Conservation (phyloP, 139 green algal species). For the Diplosphaera chodatii region DNA sequence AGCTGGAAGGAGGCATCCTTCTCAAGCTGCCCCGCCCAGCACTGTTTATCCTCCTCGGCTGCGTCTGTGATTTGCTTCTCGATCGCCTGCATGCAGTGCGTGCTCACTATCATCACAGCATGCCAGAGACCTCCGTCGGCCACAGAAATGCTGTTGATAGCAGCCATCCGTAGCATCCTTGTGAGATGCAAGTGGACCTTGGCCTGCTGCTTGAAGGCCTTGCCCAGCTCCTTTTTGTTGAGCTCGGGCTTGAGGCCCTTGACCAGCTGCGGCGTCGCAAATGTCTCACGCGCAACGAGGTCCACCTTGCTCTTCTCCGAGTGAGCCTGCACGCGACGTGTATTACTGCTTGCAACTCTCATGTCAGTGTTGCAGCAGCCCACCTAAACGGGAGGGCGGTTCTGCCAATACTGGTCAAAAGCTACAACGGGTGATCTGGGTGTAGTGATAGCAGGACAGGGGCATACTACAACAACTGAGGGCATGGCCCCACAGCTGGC, state of each 20-base stretch:
- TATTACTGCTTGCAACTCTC: too few relatives aligned
- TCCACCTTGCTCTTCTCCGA: constrained; percentile 66
- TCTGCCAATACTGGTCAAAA: too few relatives aligned
- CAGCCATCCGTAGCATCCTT: too few relatives aligned
- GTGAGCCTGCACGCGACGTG: constrained; percentile 52
- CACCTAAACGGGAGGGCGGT: too few relatives aligned
- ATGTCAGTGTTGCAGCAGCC: too few relatives aligned
- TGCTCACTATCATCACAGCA: too few relatives aligned
- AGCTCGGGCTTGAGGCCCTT: constrained; percentile 43
- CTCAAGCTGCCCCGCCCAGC: constrained; percentile 38
- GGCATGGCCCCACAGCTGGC: not conserved
- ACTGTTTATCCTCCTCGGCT: constrained; percentile 20
- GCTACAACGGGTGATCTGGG: too few relatives aligned
- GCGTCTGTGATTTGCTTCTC: constrained; percentile 25
- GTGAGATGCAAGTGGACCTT: too few relatives aligned
- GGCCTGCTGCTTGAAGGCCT: constrained; percentile 81
- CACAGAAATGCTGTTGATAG: too few relatives aligned
- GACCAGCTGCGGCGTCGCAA: constrained; percentile 56
- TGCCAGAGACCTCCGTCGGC: too few relatives aligned
- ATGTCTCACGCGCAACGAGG: constrained; percentile 79
- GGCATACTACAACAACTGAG: too few relatives aligned
- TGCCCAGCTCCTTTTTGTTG: constrained; percentile 85
- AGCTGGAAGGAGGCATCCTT: constrained; percentile 23
- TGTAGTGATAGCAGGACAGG: too few relatives aligned
- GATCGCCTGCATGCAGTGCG: constrained; percentile 51